Evolutionary conservation across 148 eudicot genomes (phyloP), one percentile per base, ranked within the genome.

Genomic region (Polygonum aviculare): DNA sequence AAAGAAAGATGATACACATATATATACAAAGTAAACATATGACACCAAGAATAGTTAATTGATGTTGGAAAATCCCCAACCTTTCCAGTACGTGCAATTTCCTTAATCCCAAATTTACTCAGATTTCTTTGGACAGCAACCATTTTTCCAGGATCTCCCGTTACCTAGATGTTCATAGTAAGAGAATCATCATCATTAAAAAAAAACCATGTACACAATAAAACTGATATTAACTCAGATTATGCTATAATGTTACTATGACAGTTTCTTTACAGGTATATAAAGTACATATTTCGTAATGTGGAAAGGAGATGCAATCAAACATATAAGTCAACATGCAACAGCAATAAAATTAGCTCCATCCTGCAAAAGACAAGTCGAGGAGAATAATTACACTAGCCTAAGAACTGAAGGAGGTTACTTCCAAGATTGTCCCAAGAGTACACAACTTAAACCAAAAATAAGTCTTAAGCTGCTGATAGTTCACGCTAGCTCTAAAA

Each of bases 71-170:
- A 55, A 52, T 55, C 22, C 8, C 51, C 79, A 49, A 90, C 98
- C 98, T 91, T 94, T 80, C 98, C 98, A 73, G 98, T 94, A 82
- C 98, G 90, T 57, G 87, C 94, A 50, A 94, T 84, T 86, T 91
- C 94, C 81, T 82, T 90, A 73, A 91, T 85, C 52, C 94, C 94
- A 75, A 94, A 94, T 89, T 91, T 90, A 59, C 78, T 82, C 60
- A 94, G 75, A 78, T 94, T 94, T 80, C 89, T 94, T 78, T 77
- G 85, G 50, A 94, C 89, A 59, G 94, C 98, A 78, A 84, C 94
- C 83, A 91, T 86, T 85, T 94, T 94, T 54, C 98, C 98, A 69
- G 98, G 97, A 76, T 94, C 97, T 81, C 98, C 98, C 19, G 98
- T 94, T 52, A 91, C 97, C 97, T 94, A 77, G 60, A 77, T 72